Base-by-base conservation (phyloP, 2,329 filamentous ascomycete species). In the Pseudogymnoascus sp. region DNA sequence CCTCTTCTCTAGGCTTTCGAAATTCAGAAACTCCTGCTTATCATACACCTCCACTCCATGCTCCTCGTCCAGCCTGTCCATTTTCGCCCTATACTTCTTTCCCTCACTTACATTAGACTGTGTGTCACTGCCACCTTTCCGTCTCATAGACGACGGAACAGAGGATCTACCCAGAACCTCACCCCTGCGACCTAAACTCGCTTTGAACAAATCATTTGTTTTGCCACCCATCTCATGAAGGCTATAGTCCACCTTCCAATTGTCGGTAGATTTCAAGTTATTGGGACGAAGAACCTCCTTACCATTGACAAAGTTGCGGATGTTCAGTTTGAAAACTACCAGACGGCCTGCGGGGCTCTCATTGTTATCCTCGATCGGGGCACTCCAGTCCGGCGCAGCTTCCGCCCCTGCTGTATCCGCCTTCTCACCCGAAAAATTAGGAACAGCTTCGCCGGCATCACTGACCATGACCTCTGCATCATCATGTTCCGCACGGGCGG, bases 211-310 rank as follows among this genome's bases (percentile, higher is more conserved):
- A 0, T 60, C 71, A 62, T 71, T 59, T 19, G 61, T 74, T 0
- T 70, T 63, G 2, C 71, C 64, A 0, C 72, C 58, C 1, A 91
- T 75, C 64, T 92, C 87, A 48, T 80, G 79, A 55, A 96, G 74
- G 34, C 84, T 79, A 72, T 95, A 96, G 66, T 94, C 83, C n/a
- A 96, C 76, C 0, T 74, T 71, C 92, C 92, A 96, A 6, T 74
- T 68, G 64, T 83, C 79, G 0, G 67, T 18, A 12, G 67, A 30
- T 0, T 58, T 71, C 48, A 86, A 70, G 0, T 76, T 65, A 1
- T 73, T 64, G 0, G 90, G 88, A 2, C 90, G 84, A 0, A 75
- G 69, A 1, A 90, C 82, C 59, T 81, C 79, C 10, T 75, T 59
- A 15, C 81, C 85, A 67, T 94, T 86, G 59, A 95, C 80, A 64